Base-by-base conservation (phyloP, 1,284 basidiomycete genomes). In the Trametes sp. region DNA sequence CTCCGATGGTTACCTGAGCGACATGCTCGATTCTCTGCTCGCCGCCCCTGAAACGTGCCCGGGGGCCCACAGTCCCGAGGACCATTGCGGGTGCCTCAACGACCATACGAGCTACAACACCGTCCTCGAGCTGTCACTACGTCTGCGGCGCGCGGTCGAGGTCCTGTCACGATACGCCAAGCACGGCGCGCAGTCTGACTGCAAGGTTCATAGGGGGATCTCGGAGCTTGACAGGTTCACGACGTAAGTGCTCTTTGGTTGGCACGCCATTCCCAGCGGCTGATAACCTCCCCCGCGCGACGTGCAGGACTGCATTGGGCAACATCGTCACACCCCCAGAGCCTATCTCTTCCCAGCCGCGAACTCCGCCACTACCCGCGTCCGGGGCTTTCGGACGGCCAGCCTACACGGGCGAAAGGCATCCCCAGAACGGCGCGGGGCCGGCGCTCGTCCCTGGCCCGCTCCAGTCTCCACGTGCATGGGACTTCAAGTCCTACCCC, bases 51-150 rank as follows among this genome's bases (percentile, higher is more conserved):
- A 69, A 16, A 29, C 54, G 19, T 46, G 44, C 6, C 64, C 52
- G 19, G 38, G 38, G 10, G 52, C 38, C 8, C 52, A 54, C 21
- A 8, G 66, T 52, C 21, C 63, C 36, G 41, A 67, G 26, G 77
- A 77, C 9, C 84, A 85, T 55, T 89, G 87, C 62, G 85, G 84
- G 8, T 89, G 88, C 68, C 77, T 89, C 45, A 77, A 81, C 55
- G 85, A 88, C 61, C 66, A 77, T 29, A 70, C 77, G 31, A 83
- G 77, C 67, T 88, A 89, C 69, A 83, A 78, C 57, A 82, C 81
- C 41, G 77, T 87, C 28, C 81, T 89, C 10, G 87, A 89, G 67
- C 76, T 89, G 28, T 89, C 87, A 1, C 75, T 88, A 31, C 79
- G 86, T 56, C 78, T 89, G 31, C 80, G 87, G 33, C 85, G 82